Percentiles rank a stretch among this genome's conserved stretches.
phyloP scores from a whole-genome alignment of 2,329 filamentous ascomycete genomes.

The Hypoxylon rubiginosum region DNA sequence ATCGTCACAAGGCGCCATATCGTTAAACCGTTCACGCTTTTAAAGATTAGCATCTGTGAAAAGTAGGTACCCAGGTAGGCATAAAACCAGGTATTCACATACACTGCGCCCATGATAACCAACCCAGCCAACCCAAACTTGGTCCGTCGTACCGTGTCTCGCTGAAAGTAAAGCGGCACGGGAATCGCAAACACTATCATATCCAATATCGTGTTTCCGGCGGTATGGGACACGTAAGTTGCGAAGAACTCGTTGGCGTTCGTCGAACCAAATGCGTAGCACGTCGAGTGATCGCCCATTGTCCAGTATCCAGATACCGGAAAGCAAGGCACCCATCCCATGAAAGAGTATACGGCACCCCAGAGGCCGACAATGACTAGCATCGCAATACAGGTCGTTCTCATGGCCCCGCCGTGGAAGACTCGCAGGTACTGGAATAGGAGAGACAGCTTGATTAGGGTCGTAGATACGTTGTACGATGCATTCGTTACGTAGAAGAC shows the following conservation, averaged over 20 bases:
- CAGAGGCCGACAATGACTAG: slow-evolving; percentile 40
- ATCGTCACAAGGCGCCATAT: slow-evolving; percentile 51
- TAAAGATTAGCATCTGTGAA: background rate
- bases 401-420: slow-evolving; percentile 31
- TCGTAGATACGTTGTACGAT: slow-evolving; percentile 44
- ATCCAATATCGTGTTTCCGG: slow-evolving; percentile 42
- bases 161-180: slow-evolving; percentile 39
- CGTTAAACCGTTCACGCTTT: slow-evolving; percentile 44
- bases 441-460: slow-evolving; percentile 48
- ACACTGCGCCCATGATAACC: slow-evolving; percentile 40
- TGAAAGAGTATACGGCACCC: slow-evolving; percentile 45
- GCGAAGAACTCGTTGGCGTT: slow-evolving; percentile 31
- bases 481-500: slow-evolving; percentile 45
- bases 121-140: slow-evolving; percentile 39
- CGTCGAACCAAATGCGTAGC: slow-evolving; percentile 44
- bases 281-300: slow-evolving; percentile 13
- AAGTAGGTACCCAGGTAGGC: too few species aligned
- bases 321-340: slow-evolving; percentile 48
- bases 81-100: slow-evolving; percentile 12
- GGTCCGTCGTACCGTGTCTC: slow-evolving; percentile 24
- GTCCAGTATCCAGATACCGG: slow-evolving; percentile 44
- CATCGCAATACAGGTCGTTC: slow-evolving; percentile 36
- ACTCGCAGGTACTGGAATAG: slow-evolving; percentile 49
- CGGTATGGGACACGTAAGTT: slow-evolving; percentile 36
- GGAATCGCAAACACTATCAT: slow-evolving; percentile 43